Conservation (phyloP, 1,284 basidiomycete species). For the Coniophora puteana region DNA sequence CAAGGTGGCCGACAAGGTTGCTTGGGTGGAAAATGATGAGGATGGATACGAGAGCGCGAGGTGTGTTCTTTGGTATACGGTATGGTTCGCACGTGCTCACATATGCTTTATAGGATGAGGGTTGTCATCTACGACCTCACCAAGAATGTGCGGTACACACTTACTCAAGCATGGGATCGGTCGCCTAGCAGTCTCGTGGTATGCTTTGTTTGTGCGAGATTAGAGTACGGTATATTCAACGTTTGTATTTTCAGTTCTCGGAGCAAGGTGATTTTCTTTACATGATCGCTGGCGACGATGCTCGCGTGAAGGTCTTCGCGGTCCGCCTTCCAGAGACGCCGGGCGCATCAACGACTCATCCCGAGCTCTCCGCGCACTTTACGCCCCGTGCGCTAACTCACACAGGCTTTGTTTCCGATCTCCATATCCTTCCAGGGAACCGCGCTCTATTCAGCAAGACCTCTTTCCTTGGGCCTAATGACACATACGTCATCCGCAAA, state of each 20-base stretch:
- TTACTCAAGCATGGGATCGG: slow-evolving; percentile 77
- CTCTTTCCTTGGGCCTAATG: slow-evolving; percentile 64
- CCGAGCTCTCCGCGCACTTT: slow-evolving; percentile 42
- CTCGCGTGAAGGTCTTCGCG: slow-evolving; percentile 63
- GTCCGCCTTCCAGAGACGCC: slow-evolving; percentile 59
- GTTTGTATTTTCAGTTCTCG: slow-evolving; percentile 52
- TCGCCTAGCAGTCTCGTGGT: slow-evolving; percentile 59
- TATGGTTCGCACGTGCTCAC: background rate
- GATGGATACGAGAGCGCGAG: slow-evolving; percentile 82
- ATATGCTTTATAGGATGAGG: slow-evolving; percentile 42
- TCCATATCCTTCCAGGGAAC: slow-evolving; percentile 49
- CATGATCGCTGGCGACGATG: slow-evolving; percentile 69
- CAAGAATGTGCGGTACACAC: slow-evolving; percentile 54
- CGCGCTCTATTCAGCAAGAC: slow-evolving; percentile 60
- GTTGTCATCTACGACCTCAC: slow-evolving; percentile 72
- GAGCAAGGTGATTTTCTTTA: slow-evolving; percentile 55
- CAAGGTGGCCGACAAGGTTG: slow-evolving; percentile 59
- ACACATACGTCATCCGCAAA: slow-evolving; percentile 55
- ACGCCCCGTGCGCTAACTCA: slow-evolving; percentile 55
- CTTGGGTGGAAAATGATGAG: slow-evolving; percentile 77
- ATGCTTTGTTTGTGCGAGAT: slow-evolving; percentile 16
- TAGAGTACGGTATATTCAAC: slow-evolving; percentile 2
- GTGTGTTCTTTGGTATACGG: slow-evolving; percentile 28
- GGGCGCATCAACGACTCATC: slow-evolving; percentile 40
- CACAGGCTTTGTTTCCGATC: slow-evolving; percentile 46